Base-by-base conservation (phyloP, 1,284 basidiomycete species). In the Naganishia sp. region DNA sequence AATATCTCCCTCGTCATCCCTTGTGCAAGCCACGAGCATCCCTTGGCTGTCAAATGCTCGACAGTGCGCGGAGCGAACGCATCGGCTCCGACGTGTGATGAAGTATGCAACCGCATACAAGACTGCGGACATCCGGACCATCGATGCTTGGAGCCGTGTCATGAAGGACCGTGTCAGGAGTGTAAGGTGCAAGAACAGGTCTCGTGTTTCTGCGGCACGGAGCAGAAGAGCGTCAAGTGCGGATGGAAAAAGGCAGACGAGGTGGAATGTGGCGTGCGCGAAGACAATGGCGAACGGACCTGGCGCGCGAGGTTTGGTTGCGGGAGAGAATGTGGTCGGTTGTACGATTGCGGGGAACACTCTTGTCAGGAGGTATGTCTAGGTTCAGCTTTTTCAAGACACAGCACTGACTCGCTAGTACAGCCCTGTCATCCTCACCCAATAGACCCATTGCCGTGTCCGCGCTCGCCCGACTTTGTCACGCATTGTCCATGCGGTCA, bases 401-500 rank as follows among this genome's bases (percentile, higher is more conserved):
- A 5, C 25, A 18, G 43, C 28, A 16, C 53, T 45, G 39, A 31
- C 33, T 66, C 69, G 44, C 72, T 78, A 2, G 89, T 87, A 70
- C 65, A 78, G 76, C 71, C 72, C 50, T 84, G 83, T 69, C 93
- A 95, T 78, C 84, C 88, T 0, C 90, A 90, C 15, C 84, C 86
- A 2, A 76, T 82, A 0, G 76, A 72, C 1, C 83, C 87, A 0
- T 81, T 84, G 0, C 78, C 80, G 0, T 96, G 93, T 74, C 92
- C 92, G 0, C 82, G 83, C 44, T 88, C 90, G 0, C 91, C 92
- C 0, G 78, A 81, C 0, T 73, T 83, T 7, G 81, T 94, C 61
- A 84, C 83, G 0, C 85, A 85, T 48, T 96, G 94, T 75, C 90
- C 92, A 0, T 96, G 93, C 71, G 90, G 90, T 13, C 85, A 86